phyloP scores from a whole-genome alignment of 2,329 filamentous ascomycete genomes.

The Diplodia mutila region DNA sequence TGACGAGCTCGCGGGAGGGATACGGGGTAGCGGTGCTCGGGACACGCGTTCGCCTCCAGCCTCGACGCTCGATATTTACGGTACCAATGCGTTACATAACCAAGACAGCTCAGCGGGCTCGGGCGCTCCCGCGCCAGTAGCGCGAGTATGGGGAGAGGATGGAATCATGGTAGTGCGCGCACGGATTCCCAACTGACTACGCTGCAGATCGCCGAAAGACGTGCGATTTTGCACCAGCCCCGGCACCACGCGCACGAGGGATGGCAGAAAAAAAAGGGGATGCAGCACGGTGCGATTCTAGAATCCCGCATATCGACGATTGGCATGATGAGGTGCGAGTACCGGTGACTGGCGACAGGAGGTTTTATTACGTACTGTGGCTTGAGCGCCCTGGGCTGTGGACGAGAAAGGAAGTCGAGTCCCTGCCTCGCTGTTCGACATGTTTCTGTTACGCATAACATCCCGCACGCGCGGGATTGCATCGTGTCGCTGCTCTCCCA shows the following conservation, averaged over 20 bases:
- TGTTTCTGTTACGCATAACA: slow-evolving; percentile 21
- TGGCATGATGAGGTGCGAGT: slow-evolving; percentile 1
- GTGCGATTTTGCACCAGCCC: background rate
- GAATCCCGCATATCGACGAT: background rate
- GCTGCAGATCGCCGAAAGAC: slow-evolving; percentile 1
- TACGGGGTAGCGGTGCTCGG: background rate
- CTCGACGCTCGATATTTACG: background rate
- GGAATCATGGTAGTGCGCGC: slow-evolving; percentile 4
- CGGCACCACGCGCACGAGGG: background rate
- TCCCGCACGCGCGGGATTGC: slow-evolving; percentile 21
- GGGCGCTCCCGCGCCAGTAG: background rate
- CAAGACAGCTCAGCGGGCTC: background rate
- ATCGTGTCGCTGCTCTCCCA: too few relatives aligned
- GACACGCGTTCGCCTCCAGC: background rate
- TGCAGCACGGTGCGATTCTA: background rate
- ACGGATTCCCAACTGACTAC: slow-evolving; percentile 9
- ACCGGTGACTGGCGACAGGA: background rate
- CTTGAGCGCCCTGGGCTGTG: slow-evolving; percentile 4
- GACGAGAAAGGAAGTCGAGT: slow-evolving; percentile 6
- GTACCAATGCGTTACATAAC: background rate
- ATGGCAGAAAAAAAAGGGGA: background rate
- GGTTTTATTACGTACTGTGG: slow-evolving; percentile 18
- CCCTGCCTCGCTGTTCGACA: background rate
- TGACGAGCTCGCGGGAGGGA: background rate
- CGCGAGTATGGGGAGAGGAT: slow-evolving; percentile 19